Conservation (phyloP, 768 basidiomycete genomes). For the Mycena amicta region DNA sequence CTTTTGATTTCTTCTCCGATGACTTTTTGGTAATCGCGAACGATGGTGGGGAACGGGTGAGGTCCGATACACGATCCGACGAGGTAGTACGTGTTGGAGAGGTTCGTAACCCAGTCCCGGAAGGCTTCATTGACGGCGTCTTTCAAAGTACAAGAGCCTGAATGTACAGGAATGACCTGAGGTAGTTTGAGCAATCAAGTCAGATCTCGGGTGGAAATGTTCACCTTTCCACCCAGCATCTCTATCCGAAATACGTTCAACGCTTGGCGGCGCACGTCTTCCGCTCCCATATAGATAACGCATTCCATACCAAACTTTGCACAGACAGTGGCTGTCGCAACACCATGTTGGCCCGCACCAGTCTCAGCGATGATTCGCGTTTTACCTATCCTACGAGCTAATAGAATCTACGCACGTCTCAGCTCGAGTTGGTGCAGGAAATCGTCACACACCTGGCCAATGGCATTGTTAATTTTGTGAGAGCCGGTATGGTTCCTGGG, state of each 20-base stretch:
- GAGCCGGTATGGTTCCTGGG: constrained; percentile 94
- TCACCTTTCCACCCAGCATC: constrained; percentile 92
- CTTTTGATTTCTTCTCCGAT: constrained; percentile 94
- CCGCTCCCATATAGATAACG: constrained; percentile 96
- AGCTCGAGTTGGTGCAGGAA: constrained; percentile 4
- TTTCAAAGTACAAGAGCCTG: constrained; percentile 93
- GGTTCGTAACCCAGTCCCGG: constrained; percentile 98
- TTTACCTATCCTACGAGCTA: constrained; percentile 96
- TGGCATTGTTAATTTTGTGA: constrained; percentile 99
- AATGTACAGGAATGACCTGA: constrained; percentile 90
- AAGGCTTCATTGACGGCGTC: constrained; percentile 98
- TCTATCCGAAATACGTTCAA: constrained; percentile 97
- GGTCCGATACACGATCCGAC: constrained; percentile 98
- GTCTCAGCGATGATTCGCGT: constrained; percentile 98
- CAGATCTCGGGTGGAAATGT: neutral
- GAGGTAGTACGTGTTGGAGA: constrained; percentile 92
- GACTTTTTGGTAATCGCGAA: constrained; percentile 95
- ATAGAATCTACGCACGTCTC: constrained; percentile 66
- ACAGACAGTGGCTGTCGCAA: constrained; percentile 97
- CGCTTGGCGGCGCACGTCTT: constrained; percentile 94
- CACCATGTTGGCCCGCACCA: constrained; percentile 98
- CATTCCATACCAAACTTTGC: constrained; percentile 96
- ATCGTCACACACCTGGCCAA: constrained; percentile 74
- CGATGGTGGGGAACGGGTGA: constrained; percentile 98
- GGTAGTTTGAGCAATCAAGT: neutral